phyloP scores from a whole-genome alignment of 768 basidiomycete genomes.

The Kwoniella botswanensis region DNA sequence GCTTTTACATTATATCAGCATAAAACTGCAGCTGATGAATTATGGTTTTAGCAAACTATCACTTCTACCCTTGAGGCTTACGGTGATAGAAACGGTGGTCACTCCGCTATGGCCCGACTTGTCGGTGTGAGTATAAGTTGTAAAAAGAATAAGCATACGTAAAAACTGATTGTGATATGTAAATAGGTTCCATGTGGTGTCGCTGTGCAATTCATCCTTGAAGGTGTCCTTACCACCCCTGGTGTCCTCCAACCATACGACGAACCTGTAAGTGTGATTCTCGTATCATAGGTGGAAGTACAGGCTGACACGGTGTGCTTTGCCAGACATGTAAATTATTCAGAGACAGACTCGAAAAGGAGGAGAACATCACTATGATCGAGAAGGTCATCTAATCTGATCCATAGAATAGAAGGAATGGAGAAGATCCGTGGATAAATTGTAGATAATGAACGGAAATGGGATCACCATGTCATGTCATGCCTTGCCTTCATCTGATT shows the following conservation, averaged over 20 bases:
- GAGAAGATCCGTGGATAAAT: background rate
- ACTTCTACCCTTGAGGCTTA: conserved; percentile 92
- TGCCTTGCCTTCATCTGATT: background rate
- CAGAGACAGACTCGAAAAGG: conserved; percentile 48
- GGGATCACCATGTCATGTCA: background rate
- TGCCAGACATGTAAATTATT: conserved; percentile 44
- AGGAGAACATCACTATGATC: conserved; percentile 55
- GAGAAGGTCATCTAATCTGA: conserved; percentile 50
- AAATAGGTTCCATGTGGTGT: conserved; percentile 88
- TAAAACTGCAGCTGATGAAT: background rate
- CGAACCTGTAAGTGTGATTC: conserved; percentile 65
- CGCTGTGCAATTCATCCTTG: conserved; percentile 86
- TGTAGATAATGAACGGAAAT: conserved; percentile 1
- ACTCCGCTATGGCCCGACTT: conserved; percentile 83
- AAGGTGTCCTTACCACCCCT: conserved; percentile 75
- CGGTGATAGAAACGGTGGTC: conserved; percentile 69
- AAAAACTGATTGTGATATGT: background rate
- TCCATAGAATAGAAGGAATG: background rate
- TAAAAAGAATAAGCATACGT: no score
- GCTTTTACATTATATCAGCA: conserved; percentile 27
- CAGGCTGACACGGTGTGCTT: conserved; percentile 19
- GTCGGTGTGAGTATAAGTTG: conserved; percentile 17
- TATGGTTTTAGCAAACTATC: conserved; percentile 70
- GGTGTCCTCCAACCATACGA: conserved; percentile 88
- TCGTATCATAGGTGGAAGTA: background rate